Percentiles rank a stretch among this genome's conserved stretches.
Conservation (phyloP, 192 early-diverging fungal genomes). For the Coemansia erecta region DNA sequence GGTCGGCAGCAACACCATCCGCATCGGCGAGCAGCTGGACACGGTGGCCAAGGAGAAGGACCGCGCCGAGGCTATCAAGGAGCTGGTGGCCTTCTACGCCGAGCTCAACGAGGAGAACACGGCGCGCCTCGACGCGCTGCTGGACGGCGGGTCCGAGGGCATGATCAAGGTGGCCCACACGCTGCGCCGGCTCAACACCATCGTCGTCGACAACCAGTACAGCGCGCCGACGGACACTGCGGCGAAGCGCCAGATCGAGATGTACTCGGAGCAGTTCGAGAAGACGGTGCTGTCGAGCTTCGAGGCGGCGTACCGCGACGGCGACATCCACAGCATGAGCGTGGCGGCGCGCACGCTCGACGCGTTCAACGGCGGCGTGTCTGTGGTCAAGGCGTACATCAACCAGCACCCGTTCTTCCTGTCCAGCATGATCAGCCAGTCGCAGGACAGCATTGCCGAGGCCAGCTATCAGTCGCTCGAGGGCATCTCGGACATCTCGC, state of each 20-base stretch:
- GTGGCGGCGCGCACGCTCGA: constrained; percentile 77
- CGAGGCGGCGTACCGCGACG: constrained; percentile 77
- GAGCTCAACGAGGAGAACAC: constrained; percentile 82
- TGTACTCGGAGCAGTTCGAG: constrained; percentile 90
- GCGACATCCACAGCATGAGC: constrained; percentile 71
- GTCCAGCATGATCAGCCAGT: constrained; percentile 69
- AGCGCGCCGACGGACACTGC: constrained; percentile 42
- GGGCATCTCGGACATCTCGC: constrained; percentile 42
- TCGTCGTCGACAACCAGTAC: constrained; percentile 55
- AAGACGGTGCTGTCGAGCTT: constrained; percentile 84
- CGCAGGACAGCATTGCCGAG: constrained; percentile 50
- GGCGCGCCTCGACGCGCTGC: constrained; percentile 71
- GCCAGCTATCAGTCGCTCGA: constrained; percentile 48
- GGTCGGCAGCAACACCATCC: constrained; percentile 94
- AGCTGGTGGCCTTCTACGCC: constrained; percentile 90
- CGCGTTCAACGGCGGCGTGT: constrained; percentile 95
- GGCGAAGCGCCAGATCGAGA: constrained; percentile 84
- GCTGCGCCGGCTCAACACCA: constrained; percentile 76
- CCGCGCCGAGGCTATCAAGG: constrained; percentile 82
- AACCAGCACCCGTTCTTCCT: constrained; percentile 98
- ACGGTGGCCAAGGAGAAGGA: constrained; percentile 90
- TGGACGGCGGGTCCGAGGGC: constrained; percentile 74
- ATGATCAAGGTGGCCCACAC: constrained; percentile 87
- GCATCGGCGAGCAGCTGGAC: constrained; percentile 97
- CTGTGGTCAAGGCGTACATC: constrained; percentile 91